phyloP scores from a whole-genome alignment of 129 eudicot species.

The Rutidosis leptorrhynchoides region DNA sequence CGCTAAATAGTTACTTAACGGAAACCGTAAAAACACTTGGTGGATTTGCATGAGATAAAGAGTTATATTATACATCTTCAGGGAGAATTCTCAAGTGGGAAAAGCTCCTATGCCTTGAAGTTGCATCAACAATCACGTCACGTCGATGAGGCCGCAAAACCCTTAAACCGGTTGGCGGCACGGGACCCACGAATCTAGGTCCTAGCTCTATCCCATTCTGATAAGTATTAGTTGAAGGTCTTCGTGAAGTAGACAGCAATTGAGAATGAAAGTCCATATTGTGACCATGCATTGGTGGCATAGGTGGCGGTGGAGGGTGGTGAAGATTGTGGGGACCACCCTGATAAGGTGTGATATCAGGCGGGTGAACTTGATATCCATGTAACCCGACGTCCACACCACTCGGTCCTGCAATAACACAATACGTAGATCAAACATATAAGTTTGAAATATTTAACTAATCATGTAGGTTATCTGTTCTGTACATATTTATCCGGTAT shows the following conservation, averaged over 20 bases:
- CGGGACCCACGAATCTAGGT: constrained; percentile 49
- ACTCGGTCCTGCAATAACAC: constrained; percentile 42
- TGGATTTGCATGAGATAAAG: background rate
- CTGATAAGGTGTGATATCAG: constrained; percentile 46
- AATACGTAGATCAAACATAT: too few relatives aligned
- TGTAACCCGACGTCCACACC: constrained; percentile 46
- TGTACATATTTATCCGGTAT: too few relatives aligned
- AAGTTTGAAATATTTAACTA: too few relatives aligned
- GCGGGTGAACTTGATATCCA: constrained; percentile 62
- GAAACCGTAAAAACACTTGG: background rate
- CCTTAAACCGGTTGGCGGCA: constrained; percentile 57
- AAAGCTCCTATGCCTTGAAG: constrained; percentile 58
- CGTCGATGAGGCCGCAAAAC: constrained; percentile 62
- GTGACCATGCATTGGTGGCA: constrained; percentile 60
- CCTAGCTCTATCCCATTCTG: constrained; percentile 50
- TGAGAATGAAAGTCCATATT: constrained; percentile 58
- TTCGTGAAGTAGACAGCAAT: constrained; percentile 47
- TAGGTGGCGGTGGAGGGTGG: constrained; percentile 44
- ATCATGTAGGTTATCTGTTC: too few relatives aligned
- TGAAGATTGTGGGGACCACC: constrained; percentile 53
- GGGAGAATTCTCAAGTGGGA: constrained; percentile 82
- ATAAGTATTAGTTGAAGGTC: constrained; percentile 42
- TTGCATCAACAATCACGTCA: constrained; percentile 49
- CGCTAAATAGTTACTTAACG: background rate
- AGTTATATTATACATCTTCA: constrained; percentile 68